Evolutionary conservation across 768 basidiomycete species (phyloP).

Genomic region (Tulasnella sp.): DNA sequence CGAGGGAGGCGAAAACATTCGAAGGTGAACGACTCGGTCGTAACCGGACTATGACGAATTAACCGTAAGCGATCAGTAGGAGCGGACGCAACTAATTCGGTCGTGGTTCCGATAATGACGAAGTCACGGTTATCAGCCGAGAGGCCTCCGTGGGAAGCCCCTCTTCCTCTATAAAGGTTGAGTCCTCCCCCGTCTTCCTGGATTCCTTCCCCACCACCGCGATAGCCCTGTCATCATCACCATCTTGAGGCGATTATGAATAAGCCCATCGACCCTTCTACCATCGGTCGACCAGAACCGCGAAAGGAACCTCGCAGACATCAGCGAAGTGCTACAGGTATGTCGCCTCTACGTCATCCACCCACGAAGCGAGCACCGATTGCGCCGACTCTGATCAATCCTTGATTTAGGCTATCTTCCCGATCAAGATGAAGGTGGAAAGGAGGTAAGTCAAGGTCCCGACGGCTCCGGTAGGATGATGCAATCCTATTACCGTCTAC

Average conservation of each 20-base stretch:
- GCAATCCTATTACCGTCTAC: not conserved
- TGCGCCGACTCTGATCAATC: not conserved
- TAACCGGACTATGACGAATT: not conserved
- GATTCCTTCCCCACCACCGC: not conserved
- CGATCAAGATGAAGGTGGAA: conserved; percentile 71
- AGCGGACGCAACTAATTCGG: not conserved
- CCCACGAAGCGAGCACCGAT: not conserved
- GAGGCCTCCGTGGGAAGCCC: not conserved
- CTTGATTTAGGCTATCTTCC: conserved; percentile 66
- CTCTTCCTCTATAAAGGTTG: not conserved
- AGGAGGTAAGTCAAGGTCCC: conserved; percentile 50
- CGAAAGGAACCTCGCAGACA: conserved; percentile 53
- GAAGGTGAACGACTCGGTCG: not conserved
- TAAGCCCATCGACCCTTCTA: conserved; percentile 56
- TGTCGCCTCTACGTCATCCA: not conserved
- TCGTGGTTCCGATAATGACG: not conserved
- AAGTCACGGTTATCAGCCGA: not conserved
- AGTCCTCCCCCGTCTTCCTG: not conserved
- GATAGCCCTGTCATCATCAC: not conserved
- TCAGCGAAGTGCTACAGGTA: conserved; percentile 58
- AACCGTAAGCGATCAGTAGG: not conserved
- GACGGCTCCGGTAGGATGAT: not conserved
- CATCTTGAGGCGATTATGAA: not conserved
- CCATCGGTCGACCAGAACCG: conserved; percentile 61
- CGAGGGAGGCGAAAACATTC: too few relatives aligned